phyloP scores from a whole-genome alignment of 208 protist genomes.

The Leishmania gerbilli region DNA sequence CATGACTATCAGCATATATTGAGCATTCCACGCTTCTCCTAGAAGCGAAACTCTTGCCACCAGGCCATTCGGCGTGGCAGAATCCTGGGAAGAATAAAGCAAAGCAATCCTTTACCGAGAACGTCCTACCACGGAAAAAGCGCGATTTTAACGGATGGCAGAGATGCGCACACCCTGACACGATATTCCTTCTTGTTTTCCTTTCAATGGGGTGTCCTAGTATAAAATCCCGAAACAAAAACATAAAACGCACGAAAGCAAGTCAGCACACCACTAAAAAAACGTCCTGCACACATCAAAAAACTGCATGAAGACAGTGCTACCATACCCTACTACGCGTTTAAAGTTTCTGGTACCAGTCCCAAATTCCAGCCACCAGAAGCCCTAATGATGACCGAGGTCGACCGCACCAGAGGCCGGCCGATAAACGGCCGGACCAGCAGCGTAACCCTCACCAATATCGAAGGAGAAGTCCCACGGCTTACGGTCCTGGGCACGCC shows the following conservation, averaged over 20 bases:
- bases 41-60: background rate
- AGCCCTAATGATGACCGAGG: conserved; percentile 64
- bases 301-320: background rate
- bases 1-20: background rate
- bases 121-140: background rate
- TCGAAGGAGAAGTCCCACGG: conserved; percentile 91
- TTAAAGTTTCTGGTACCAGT: background rate
- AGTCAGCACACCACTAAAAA: background rate
- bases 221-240: background rate
- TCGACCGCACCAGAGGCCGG: conserved; percentile 79
- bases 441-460: conserved; percentile 87
- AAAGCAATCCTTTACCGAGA: background rate
- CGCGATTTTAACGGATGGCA: background rate
- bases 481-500: conserved; percentile 74
- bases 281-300: background rate
- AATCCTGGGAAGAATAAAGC: background rate
- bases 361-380: background rate
- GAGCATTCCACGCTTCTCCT: background rate
- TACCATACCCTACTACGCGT: background rate
- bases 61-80: background rate
- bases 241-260: background rate
- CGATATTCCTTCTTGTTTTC: background rate
- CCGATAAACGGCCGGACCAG: conserved; percentile 67
- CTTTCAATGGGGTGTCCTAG: background rate
- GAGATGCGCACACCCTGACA: background rate